Evolutionary conservation across 257 asterid genomes (phyloP), one percentile per base, ranked within the genome.

Genomic region (Fraxinus cuspidata): DNA sequence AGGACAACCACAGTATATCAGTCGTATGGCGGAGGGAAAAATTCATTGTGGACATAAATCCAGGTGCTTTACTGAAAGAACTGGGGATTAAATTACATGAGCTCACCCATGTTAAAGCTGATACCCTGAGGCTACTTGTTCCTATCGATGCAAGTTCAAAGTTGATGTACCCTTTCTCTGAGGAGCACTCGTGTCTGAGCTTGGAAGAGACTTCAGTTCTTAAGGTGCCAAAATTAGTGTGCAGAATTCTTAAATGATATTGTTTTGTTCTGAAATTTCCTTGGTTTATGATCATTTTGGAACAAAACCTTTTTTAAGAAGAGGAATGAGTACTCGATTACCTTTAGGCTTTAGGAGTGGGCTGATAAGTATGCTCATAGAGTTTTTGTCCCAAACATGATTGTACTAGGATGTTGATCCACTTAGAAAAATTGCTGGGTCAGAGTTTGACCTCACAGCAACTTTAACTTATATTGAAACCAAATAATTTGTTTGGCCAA

Each of bases 11-110:
- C 58, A 77, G 82, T 77, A 82, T 85, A 69, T 84, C 86, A 71
- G 86, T 95, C 81, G 49, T 77, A 76, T 95, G 99, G 99, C 89
- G 97, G 83, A 96, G 92, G 28, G 88, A 78, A 80, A 89, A 83
- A 77, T 83, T 87, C 4, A 77, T 77, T 69, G 74, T 93, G 64
- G 94, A 91, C 81, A 84, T 91, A 75, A 82, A 83, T 27, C 86
- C 76, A 70, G 73, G 71, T 81, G 88, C 89, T 81, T 81, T 89
- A 66, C 87, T 95, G 51, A 91, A 92, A 84, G 94, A 92, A 37
- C 82, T 95, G 86, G 99, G 99, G 56, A 86, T 85, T 64, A 85
- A 87, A 79, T 82, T 95, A 89, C 90, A 77, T 78, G 81, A 83
- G 40, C 88, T 91, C 84, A 92, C 98, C 40, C 85, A 84, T 79